Conservation (phyloP, 306 rosid species). For the Trifolium fragiferum region DNA sequence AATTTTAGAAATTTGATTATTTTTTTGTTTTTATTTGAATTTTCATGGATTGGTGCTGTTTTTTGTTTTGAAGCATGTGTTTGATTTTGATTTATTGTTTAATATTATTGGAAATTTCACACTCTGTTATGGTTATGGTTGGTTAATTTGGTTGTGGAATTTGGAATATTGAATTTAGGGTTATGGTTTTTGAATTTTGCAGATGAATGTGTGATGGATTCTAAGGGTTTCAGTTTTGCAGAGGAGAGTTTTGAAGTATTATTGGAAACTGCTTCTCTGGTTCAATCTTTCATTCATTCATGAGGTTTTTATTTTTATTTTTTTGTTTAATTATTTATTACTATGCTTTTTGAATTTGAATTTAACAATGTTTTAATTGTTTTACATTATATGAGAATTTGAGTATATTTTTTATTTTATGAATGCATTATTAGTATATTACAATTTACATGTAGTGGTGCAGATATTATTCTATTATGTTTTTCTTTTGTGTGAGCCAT, state of each 20-base stretch:
- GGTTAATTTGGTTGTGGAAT: slow-evolving; percentile 8
- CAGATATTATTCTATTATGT: background rate
- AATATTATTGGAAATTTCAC: background rate
- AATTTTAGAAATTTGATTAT: background rate
- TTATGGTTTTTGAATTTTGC: slow-evolving; percentile 42
- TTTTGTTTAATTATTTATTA: background rate
- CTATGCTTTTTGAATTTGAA: slow-evolving; percentile 38
- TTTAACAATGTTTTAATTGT: slow-evolving; percentile 10
- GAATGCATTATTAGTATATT: background rate
- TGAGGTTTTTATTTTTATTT: slow-evolving; percentile 41
- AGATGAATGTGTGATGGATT: slow-evolving; percentile 66
- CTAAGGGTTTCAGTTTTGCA: slow-evolving; percentile 47
- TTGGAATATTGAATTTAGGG: slow-evolving; percentile 56
- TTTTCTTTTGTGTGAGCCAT: slow-evolving; percentile 15
- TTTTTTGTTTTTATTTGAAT: background rate
- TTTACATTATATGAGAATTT: slow-evolving; percentile 34
- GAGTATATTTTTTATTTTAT: slow-evolving; percentile 16
- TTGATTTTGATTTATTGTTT: slow-evolving; percentile 38
- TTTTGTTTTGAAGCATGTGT: slow-evolving; percentile 25
- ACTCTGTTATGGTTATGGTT: slow-evolving; percentile 18
- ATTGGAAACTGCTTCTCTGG: slow-evolving; percentile 45
- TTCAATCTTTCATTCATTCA: slow-evolving; percentile 51
- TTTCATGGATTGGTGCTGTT: slow-evolving; percentile 31
- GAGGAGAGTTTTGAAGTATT: slow-evolving; percentile 44
- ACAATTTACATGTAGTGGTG: no score